Base-by-base conservation (phyloP, 768 basidiomycete genomes). In the Lanmaoa pseudosensibilis region DNA sequence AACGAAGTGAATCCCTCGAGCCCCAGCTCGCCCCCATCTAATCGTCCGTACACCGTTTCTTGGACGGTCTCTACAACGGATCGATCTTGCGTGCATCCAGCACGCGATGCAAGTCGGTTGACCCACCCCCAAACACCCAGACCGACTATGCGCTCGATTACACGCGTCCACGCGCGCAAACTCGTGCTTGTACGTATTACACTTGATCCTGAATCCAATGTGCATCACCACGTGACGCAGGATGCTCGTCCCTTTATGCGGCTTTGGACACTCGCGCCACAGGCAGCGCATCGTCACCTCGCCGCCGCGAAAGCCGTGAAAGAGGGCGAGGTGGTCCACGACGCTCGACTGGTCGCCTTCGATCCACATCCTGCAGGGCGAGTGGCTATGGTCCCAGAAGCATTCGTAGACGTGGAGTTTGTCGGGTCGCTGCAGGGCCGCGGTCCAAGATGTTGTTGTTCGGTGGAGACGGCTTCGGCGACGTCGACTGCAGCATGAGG, bases 101-200 rank as follows among this genome's bases (percentile, higher is more conserved):
- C 52, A 65, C 57, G 13, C 55, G 50, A 48, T 63, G 65, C 21
- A 67, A 32, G 32, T 69, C 5, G 67, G 69, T 18, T 69, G 62
- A 21, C 66, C 66, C 32, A 69, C 67, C n/a, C 69, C 69, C 43
- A 46, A 40, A 55, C 70, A 71, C 33, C 68, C 63, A 37, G 70
- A 71, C 40, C 70, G 68, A 52, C 63, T 67, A 30, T 71, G 70
- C 13, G 71, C 71, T 53, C 70, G 72, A 57, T 73, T 71, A 23
- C 71, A 71, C 23, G 70, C 70, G 43, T 71, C 71, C 59, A 65
- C 69, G 30, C 70, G 60, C 38, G 70, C 71, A 56, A 71, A 73
- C 56, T 69, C 69, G 55, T 62, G 67, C 58, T 61, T 65, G 61
- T 71, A 71, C 18, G 65, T 61, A 48, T 61, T 52, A 25, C 70